Conservation (phyloP, 345 rosid genomes). For the Linum trigynum region DNA sequence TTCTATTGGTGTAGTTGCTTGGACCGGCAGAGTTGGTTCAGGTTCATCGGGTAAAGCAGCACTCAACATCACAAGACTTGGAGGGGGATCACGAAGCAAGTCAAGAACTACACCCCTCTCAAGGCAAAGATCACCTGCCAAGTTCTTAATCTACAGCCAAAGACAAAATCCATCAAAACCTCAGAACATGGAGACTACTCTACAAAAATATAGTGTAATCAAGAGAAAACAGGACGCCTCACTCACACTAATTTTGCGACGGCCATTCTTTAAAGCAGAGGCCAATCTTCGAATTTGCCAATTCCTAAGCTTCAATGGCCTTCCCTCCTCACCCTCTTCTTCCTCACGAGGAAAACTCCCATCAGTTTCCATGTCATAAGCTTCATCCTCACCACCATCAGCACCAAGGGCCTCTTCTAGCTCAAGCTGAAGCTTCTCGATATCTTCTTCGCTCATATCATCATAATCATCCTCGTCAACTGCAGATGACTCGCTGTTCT, state of each 20-base stretch:
- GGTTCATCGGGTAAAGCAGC: constrained; percentile 67
- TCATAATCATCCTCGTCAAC: constrained; percentile 33
- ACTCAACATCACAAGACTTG: constrained; percentile 71
- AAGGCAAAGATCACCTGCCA: constrained; percentile 81
- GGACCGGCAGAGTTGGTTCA: constrained; percentile 21
- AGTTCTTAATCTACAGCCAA: constrained; percentile 51
- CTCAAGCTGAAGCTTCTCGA: constrained; percentile 55
- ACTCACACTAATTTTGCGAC: constrained; percentile 80
- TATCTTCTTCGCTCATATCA: constrained; percentile 62
- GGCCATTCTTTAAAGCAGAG: constrained; percentile 62
- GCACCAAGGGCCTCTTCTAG: constrained; percentile 49
- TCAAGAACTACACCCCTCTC: constrained; percentile 72
- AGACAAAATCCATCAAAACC: constrained; percentile 10
- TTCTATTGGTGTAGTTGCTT: constrained; percentile 34
- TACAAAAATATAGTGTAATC: neutral
- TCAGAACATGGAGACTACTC: neutral
- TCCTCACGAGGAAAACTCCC: constrained; percentile 8
- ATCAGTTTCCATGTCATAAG: constrained; percentile 24
- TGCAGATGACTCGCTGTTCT: constrained; percentile 26
- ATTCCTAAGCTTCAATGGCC: constrained; percentile 51
- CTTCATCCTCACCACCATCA: constrained; percentile 22
- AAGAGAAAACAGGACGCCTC: constrained; percentile 16
- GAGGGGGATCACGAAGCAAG: constrained; percentile 81
- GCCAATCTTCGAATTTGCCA: constrained; percentile 88
- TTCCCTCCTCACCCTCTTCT: constrained; percentile 36